Conservation (phyloP, 495 filamentous ascomycete species). For the Penicillium mononematosum region DNA sequence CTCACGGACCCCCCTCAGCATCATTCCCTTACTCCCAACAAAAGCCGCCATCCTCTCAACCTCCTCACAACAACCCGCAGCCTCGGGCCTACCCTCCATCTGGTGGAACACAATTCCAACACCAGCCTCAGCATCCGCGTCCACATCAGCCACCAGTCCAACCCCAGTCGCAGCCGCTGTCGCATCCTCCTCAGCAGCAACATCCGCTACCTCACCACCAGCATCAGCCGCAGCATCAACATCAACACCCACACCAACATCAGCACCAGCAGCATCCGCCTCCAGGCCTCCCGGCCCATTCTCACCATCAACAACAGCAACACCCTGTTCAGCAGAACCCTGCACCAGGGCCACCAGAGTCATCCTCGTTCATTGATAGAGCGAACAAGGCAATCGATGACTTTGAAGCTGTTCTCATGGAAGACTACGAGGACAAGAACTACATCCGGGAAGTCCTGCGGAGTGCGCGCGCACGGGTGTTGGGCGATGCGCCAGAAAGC, state of each 20-base stretch:
- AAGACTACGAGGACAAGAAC: conserved; percentile 52
- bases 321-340: conserved; percentile 23
- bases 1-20: conserved; percentile 26
- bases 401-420: conserved; percentile 49
- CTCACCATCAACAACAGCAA: conserved; percentile 31
- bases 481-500: conserved; percentile 43
- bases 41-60: conserved; percentile 22
- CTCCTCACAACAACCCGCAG: conserved; percentile 22
- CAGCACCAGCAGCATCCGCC: conserved; percentile 35
- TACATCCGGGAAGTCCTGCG: conserved; percentile 52
- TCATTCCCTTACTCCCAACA: conserved; percentile 28
- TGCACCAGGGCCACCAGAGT: conserved; percentile 50
- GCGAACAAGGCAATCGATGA: conserved; percentile 52
- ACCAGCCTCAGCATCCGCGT: conserved; percentile 27
- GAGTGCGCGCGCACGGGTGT: conserved; percentile 46
- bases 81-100: conserved; percentile 26
- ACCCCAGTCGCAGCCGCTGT: conserved; percentile 28
- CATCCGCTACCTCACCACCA: conserved; percentile 18
- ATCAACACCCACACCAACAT: conserved; percentile 23
- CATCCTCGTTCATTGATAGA: conserved; percentile 45
- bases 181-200: conserved; percentile 26
- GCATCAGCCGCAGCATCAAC: conserved; percentile 18
- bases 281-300: conserved; percentile 31
- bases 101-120: conserved; percentile 18
- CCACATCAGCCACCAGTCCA: conserved; percentile 25